These are phyloP conservation scores for Calonectria pteridis DNA, from an alignment of 2,329 filamentous ascomycete species.

Conservation along the genomic window DNA sequence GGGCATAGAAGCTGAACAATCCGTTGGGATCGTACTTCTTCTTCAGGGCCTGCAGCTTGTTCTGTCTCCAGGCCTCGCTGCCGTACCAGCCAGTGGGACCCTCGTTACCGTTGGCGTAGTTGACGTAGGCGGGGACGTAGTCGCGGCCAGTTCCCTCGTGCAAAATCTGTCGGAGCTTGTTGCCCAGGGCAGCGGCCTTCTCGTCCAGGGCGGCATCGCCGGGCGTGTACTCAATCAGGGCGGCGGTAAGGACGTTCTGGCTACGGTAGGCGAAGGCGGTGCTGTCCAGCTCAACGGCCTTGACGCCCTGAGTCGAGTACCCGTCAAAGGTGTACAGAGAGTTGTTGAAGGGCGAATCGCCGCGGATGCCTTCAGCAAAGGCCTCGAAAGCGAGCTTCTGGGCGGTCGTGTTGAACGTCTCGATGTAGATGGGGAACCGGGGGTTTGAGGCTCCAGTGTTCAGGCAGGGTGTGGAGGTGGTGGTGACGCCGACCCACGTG, in stretches of 20 bases:
- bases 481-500: conserved; percentile 35
- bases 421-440: conserved; percentile 42
- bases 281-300: neutral
- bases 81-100: conserved; percentile 58
- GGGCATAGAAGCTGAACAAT: conserved; percentile 60
- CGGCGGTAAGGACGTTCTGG: conserved; percentile 37
- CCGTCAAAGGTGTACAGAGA: conserved; percentile 68
- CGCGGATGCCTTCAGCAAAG: conserved; percentile 29
- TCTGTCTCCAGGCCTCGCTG: conserved; percentile 60
- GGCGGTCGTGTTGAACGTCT: conserved; percentile 32
- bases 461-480: conserved; percentile 33
- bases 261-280: conserved; percentile 39
- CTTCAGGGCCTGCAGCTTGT: conserved; percentile 60
- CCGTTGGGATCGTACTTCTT: conserved; percentile 60
- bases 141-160: conserved; percentile 25
- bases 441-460: conserved; percentile 41
- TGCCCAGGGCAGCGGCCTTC: conserved; percentile 33
- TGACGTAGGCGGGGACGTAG: conserved; percentile 53
- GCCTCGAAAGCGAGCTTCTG: conserved; percentile 31
- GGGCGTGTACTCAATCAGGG: conserved; percentile 37
- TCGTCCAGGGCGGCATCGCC: conserved; percentile 28
- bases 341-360: conserved; percentile 31
- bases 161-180: conserved; percentile 31
- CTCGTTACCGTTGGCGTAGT: conserved; percentile 66
- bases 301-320: conserved; percentile 59